Base-by-base conservation (phyloP, 208 protist species). In the Acanthamoeba triangularis region DNA sequence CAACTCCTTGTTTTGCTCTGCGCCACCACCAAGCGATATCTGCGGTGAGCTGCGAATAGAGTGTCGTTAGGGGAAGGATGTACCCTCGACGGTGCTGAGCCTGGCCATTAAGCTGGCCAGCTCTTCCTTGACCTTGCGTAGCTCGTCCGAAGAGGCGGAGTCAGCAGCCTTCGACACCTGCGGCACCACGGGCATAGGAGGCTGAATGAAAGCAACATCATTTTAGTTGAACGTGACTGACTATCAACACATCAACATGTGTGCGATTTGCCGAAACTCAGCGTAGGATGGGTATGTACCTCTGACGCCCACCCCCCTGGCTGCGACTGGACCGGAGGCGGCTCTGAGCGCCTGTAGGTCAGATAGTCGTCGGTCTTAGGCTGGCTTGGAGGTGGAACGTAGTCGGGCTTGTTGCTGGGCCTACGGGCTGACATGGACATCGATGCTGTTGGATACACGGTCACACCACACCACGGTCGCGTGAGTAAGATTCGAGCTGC, bases 361-460 rank as follows among this genome's bases (percentile, higher is more conserved):
- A 91, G 84, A 11, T 91, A 91, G 54, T 91, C 84, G 56, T 91
- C 84, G 23, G 84, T 91, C 37, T 91, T 91, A 4, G 78, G 25
- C 28, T 41, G 28, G 11, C 8, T 5, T 33, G 84, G 52, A 3
- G 41, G 37, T 11, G 30, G 72, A 4, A 49, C 35, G 52, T 59
- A 35, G 20, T 91, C 84, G 28, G 84, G 84, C 44, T 59, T 91
- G 52, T 33, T 47, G n/a, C 52, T 69, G 20, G 84, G 84, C 28
- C 16, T 35, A 20, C 84, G 52, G 7, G 84, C 84, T 16, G 84
- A 91, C 25, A 91, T n/a, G 25, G 52, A 49, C 10, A 54, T 54
- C 49, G 49, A 54, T 54, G 49, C n/a, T n/a, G n/a, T n/a, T n/a
- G n/a, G n/a, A n/a, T n/a, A n/a, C n/a, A n/a, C n/a, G n/a, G n/a